Base-by-base conservation (phyloP, 768 basidiomycete species). In the Xanthoconium purpureum region DNA sequence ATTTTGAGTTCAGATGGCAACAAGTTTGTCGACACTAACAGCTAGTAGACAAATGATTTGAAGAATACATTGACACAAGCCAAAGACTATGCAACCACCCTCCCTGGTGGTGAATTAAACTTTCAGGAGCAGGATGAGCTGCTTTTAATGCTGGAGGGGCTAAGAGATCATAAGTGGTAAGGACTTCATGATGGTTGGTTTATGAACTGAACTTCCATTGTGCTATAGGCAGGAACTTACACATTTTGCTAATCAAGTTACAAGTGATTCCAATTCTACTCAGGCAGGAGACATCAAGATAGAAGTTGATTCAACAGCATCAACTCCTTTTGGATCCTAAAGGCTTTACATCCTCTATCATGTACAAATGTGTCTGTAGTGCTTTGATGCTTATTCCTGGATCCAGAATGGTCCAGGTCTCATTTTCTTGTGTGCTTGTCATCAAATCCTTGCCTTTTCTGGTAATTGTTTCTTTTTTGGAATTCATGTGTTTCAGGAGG, bases 231-330 rank as follows among this genome's bases (percentile, higher is more conserved):
- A 77, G 37, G 82, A 85, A 60, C 73, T 89, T 2, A 71, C 66
- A 0, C 73, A 77, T 14, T 88, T 89, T 59, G 70, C 83, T 5
- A 68, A 75, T 14, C 74, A 72, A 52, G 74, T 75, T 18, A 63
- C 79, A 20, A 65, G 64, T 14, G 72, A 78, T 32, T 69, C 73
- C 9, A 60, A 68, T 5, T 36, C 63, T 14, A 44, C 63, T n/a
- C 66, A 66, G 6, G 56, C 58, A 3, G 60, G 58, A 13, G 72
- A 76, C 24, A 44, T 63, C 6, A 78, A 75, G 58, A 87, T 88
- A 80, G 88, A 89, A 61, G 70, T 89, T 38, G 88, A 90, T 65
- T 90, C 88, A 14, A 84, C 83, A 55, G 88, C 88, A 29, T 89
- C 88, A 5, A 89, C 88, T 5, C 88, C 88, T 12, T 74, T 66